A percentile compares a stretch with the other conserved stretches of the same genome.
Evolutionary conservation across 306 rosid species (phyloP).

Genomic region (Vachellia pachyceras): DNA sequence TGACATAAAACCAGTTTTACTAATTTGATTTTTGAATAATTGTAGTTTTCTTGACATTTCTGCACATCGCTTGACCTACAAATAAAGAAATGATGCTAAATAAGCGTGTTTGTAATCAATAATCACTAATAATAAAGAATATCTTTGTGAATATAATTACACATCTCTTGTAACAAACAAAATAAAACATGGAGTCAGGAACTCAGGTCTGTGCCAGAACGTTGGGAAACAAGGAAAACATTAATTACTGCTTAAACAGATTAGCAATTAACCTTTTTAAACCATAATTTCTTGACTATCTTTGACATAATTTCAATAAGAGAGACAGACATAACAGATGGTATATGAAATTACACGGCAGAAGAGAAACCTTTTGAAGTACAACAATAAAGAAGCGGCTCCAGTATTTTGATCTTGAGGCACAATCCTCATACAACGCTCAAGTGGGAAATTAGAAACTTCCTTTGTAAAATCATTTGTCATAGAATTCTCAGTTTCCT

Average conservation of each 20-base stretch:
- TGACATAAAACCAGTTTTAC: too few species aligned
- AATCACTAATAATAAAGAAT: too few species aligned
- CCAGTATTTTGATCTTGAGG: slow-evolving; percentile 99
- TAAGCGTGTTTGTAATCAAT: too few species aligned
- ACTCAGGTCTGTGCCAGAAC: slow-evolving; percentile 1
- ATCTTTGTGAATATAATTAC: slow-evolving; percentile 20
- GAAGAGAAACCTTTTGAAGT: slow-evolving; percentile 71
- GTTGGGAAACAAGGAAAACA: neutral
- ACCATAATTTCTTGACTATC: slow-evolving; percentile 6
- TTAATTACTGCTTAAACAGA: slow-evolving; percentile 2
- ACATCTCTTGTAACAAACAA: slow-evolving; percentile 30
- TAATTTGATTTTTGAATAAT: too few species aligned
- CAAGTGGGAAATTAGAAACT: slow-evolving; percentile 75
- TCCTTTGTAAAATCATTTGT: slow-evolving; percentile 54
- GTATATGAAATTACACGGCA: slow-evolving; percentile 68
- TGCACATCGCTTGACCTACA: too few species aligned
- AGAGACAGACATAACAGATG: slow-evolving; percentile 10
- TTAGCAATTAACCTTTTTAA: neutral
- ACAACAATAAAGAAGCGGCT: slow-evolving; percentile 97
- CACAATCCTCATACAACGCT: slow-evolving; percentile 85
- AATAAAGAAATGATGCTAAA: too few species aligned
- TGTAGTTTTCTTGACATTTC: too few species aligned
- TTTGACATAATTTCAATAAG: neutral
- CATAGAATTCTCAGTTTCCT: slow-evolving; percentile 44
- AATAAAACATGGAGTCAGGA: neutral